Evolutionary conservation across 306 rosid species (phyloP).

Genomic region (Glycyrrhiza uralensis): DNA sequence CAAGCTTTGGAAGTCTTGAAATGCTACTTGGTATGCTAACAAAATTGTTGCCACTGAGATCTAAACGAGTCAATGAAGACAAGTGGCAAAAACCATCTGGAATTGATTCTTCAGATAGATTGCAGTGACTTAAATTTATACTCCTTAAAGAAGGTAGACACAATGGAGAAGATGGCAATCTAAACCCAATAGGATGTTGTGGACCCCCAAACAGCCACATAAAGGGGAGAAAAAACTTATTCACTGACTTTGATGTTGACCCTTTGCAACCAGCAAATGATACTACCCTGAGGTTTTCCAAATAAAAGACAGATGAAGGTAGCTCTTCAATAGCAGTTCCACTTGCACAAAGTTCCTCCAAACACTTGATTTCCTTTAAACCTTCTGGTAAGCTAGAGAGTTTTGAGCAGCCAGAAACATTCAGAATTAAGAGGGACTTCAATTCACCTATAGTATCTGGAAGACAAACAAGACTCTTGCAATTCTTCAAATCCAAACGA

Average conservation of each 20-base stretch:
- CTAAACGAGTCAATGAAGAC: neutral
- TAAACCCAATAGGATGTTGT: neutral
- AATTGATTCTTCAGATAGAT: slow-evolving; percentile 25
- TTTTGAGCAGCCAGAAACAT: slow-evolving; percentile 32
- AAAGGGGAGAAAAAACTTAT: slow-evolving; percentile 1
- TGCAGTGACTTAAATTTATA: slow-evolving; percentile 28
- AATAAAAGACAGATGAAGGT: slow-evolving; percentile 23
- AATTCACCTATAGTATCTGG: slow-evolving; percentile 28
- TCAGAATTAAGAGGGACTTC: slow-evolving; percentile 23
- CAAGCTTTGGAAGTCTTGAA: slow-evolving; percentile 23
- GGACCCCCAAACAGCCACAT: neutral
- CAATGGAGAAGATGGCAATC: slow-evolving; percentile 12
- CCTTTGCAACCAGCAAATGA: slow-evolving; percentile 33
- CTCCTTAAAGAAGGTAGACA: neutral
- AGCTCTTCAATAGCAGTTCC: slow-evolving; percentile 27
- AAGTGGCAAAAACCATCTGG: slow-evolving; percentile 24
- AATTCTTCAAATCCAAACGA: slow-evolving; percentile 11
- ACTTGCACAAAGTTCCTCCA: slow-evolving; percentile 27
- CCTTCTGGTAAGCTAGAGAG: slow-evolving; percentile 18
- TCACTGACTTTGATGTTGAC: slow-evolving; percentile 12
- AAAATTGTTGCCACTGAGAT: slow-evolving; percentile 38
- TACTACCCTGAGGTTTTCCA: slow-evolving; percentile 12
- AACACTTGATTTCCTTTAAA: neutral
- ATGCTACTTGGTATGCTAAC: slow-evolving; percentile 21
- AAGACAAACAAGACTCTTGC: slow-evolving; percentile 35